phyloP scores from a whole-genome alignment of 441 rosid genomes.

The Erysimum cheiri region DNA sequence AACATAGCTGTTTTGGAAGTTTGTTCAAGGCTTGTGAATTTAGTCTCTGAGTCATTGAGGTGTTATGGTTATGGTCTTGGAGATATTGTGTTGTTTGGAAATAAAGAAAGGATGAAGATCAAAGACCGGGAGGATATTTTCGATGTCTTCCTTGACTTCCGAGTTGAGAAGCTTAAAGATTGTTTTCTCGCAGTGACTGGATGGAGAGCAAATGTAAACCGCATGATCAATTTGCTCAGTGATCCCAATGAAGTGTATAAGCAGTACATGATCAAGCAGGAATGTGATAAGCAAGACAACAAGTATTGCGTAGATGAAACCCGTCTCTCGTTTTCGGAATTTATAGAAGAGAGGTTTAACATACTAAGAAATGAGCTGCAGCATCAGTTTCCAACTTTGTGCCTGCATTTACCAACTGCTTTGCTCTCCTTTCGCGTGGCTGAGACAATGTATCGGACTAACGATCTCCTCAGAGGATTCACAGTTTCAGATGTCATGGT shows the following conservation, averaged over 20 bases:
- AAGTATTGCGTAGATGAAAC: background rate
- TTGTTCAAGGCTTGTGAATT: slow-evolving; percentile 47
- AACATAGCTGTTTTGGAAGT: slow-evolving; percentile 64
- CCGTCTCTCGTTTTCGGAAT: slow-evolving; percentile 20
- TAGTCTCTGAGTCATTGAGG: slow-evolving; percentile 39
- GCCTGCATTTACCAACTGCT: slow-evolving; percentile 47
- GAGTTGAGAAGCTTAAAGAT: slow-evolving; percentile 43
- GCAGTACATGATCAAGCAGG: slow-evolving; percentile 1
- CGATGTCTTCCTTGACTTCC: slow-evolving; percentile 53
- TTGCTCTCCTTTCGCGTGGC: slow-evolving; percentile 34
- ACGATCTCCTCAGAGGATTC: slow-evolving; percentile 26
- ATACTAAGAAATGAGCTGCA: slow-evolving; percentile 16
- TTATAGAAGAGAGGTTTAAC: slow-evolving; percentile 28
- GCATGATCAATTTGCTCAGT: slow-evolving; percentile 46
- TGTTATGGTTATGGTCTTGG: slow-evolving; percentile 45
- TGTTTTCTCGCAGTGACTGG: slow-evolving; percentile 48
- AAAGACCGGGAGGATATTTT: slow-evolving; percentile 32
- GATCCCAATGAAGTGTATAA: slow-evolving; percentile 26
- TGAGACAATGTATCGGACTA: slow-evolving; percentile 25
- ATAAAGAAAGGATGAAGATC: slow-evolving; percentile 49
- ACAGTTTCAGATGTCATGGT: background rate
- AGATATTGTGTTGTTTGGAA: slow-evolving; percentile 63
- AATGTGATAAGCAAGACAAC: background rate
- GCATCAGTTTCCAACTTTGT: slow-evolving; percentile 34
- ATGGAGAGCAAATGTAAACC: slow-evolving; percentile 48